Conservation (phyloP, 768 basidiomycete genomes). For the Tricholomella constricta region DNA sequence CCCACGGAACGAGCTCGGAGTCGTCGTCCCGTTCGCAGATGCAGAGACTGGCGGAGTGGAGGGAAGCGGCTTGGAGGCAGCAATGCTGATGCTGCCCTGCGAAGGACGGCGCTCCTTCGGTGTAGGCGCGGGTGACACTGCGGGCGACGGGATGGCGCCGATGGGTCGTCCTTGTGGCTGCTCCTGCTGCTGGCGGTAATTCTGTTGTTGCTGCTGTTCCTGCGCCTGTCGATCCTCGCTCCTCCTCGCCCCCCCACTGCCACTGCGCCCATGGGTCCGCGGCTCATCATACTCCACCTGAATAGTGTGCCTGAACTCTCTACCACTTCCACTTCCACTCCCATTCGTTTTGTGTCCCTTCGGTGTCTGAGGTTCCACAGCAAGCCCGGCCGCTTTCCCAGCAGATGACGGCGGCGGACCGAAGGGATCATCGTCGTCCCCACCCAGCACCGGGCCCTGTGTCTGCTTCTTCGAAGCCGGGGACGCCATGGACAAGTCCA, state of each 20-base stretch:
- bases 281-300: slow-evolving; percentile 93
- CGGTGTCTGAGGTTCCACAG: slow-evolving; percentile 15
- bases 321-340: slow-evolving; percentile 34
- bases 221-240: slow-evolving; percentile 31
- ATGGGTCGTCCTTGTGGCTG: too few relatives aligned
- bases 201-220: slow-evolving; percentile 7
- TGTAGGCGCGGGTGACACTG: slow-evolving; percentile 17
- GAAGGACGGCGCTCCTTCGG: slow-evolving; percentile 34
- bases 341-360: slow-evolving; percentile 52
- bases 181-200: too few relatives aligned
- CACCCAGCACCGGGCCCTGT: slow-evolving; percentile 37
- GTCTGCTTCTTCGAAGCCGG: slow-evolving; percentile 23
- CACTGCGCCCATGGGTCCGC: slow-evolving; percentile 19
- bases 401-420: slow-evolving; percentile 45
- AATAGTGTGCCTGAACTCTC: slow-evolving; percentile 82
- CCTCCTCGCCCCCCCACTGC: slow-evolving; percentile 28
- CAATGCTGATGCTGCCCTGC: slow-evolving; percentile 10
- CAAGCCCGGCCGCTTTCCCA: slow-evolving; percentile 11
- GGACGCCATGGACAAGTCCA: slow-evolving; percentile 49
- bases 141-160: too few relatives aligned
- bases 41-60: slow-evolving; percentile 19
- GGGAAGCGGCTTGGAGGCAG: slow-evolving; percentile 35
- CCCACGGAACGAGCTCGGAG: slow-evolving; percentile 2
- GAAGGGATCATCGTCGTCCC: slow-evolving; percentile 77
- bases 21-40: not conserved